These are phyloP conservation scores for Boletus tylopilopsis DNA, from an alignment of 768 basidiomycete genomes.

Conservation along the genomic window DNA sequence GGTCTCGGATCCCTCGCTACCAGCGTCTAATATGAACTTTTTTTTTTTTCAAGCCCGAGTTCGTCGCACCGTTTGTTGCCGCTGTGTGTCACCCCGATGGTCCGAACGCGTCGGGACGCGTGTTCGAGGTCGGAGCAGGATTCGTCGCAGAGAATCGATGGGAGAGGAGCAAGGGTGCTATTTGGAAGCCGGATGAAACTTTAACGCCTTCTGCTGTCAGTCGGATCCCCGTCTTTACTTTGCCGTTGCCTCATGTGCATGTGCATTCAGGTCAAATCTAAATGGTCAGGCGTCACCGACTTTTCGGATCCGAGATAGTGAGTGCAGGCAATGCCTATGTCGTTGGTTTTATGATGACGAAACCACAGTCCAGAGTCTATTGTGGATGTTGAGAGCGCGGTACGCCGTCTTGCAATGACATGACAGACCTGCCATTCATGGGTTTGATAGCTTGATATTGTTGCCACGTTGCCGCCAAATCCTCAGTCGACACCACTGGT, in stretches of 20 bases:
- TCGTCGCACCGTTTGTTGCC: conserved; percentile 88
- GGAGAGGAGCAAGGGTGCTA: conserved; percentile 82
- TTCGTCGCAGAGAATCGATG: conserved; percentile 90
- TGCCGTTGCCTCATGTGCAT: background rate
- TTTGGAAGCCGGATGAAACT: conserved; percentile 85
- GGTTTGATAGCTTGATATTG: conserved; percentile 52
- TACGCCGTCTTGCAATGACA: conserved; percentile 21
- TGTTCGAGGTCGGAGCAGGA: conserved; percentile 93
- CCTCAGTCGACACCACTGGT: conserved; percentile 64
- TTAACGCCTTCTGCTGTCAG: conserved; percentile 93
- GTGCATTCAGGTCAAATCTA: conserved; percentile 62
- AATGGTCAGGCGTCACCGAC: conserved; percentile 79
- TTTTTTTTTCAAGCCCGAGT: conserved; percentile 61
- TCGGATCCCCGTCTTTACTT: background rate
- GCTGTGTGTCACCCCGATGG: conserved; percentile 85
- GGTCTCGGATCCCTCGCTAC: background rate
- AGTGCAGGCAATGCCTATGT: conserved; percentile 23
- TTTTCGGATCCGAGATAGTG: conserved; percentile 71
- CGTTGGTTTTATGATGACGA: conserved; percentile 5
- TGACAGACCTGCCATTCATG: background rate
- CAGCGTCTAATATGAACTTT: background rate
- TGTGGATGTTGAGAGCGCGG: conserved; percentile 59
- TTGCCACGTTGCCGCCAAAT: conserved; percentile 65
- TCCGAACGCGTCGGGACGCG: conserved; percentile 70
- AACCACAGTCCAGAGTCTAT: conserved; percentile 56